Conservation (phyloP, 208 protist genomes). For the Trypanosoma avium region DNA sequence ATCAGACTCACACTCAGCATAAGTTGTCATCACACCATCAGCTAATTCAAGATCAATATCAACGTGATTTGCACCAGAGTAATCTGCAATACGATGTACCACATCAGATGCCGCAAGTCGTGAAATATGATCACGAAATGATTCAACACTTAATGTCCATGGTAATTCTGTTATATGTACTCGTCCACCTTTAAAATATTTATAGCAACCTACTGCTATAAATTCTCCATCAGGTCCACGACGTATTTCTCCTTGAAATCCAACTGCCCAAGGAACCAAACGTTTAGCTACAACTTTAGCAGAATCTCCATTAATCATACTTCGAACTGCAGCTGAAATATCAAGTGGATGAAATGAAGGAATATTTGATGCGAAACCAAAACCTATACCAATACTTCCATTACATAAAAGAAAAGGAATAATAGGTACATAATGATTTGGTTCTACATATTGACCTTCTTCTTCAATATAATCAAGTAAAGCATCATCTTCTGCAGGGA, state of each 20-base stretch:
- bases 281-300: conserved; percentile 72
- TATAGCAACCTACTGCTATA: conserved; percentile 70
- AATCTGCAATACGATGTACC: conserved; percentile 88
- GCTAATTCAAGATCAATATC: conserved; percentile 86
- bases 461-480: conserved; percentile 97
- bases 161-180: conserved; percentile 79
- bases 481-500: conserved; percentile 96
- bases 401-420: conserved; percentile 99
- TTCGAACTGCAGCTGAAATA: conserved; percentile 87
- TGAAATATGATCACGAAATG: conserved; percentile 76
- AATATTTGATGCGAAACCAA: conserved; percentile 96
- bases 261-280: conserved; percentile 96
- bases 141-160: conserved; percentile 74
- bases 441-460: conserved; percentile 98
- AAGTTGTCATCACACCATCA: conserved; percentile 51
- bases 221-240: conserved; percentile 67
- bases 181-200: conserved; percentile 59
- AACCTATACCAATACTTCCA: conserved; percentile 99
- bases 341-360: conserved; percentile 97
- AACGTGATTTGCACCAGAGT: conserved; percentile 89
- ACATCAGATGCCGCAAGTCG: conserved; percentile 65
- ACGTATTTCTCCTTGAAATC: conserved; percentile 91
- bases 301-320: conserved; percentile 83
- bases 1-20: conserved; percentile 75
- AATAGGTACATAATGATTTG: conserved; percentile 98